Percentiles rank a stretch among this genome's conserved stretches.
Evolutionary conservation across 1,284 basidiomycete species (phyloP).

Genomic region (Rhodotorula mucilaginosa): DNA sequence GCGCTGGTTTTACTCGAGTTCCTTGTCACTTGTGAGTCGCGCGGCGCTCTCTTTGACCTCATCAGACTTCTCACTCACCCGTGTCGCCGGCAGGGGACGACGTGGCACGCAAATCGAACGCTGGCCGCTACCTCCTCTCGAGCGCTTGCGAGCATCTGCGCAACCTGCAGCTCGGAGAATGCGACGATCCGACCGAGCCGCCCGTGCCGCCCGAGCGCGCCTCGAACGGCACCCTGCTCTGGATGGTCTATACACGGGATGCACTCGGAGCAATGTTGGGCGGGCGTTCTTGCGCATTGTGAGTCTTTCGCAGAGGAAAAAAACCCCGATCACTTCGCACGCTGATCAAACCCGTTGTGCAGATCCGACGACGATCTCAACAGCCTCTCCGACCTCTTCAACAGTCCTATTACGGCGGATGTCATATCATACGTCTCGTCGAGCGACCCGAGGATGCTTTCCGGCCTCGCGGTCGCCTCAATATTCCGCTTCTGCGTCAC

Average conservation of each 20-base stretch:
- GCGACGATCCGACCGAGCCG: conserved; percentile 35
- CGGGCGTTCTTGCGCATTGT: conserved; percentile 18
- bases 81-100: conserved; percentile 14
- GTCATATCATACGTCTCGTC: conserved; percentile 25
- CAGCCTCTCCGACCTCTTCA: conserved; percentile 28
- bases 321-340: background rate
- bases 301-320: background rate
- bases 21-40: conserved; percentile 27
- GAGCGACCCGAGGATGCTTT: conserved; percentile 20
- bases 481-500: conserved; percentile 33
- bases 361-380: conserved; percentile 34
- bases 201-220: conserved; percentile 10
- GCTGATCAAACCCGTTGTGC: background rate
- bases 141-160: conserved; percentile 32
- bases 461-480: conserved; percentile 33
- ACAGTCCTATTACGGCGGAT: conserved; percentile 21
- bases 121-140: conserved; percentile 23
- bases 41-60: too few relatives aligned
- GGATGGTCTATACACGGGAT: conserved; percentile 35
- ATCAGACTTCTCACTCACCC: too few relatives aligned
- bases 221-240: conserved; percentile 35
- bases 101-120: conserved; percentile 1
- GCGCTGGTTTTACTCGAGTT: conserved; percentile 33
- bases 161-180: conserved; percentile 21
- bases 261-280: conserved; percentile 20